Evolutionary conservation across 495 filamentous ascomycete species (phyloP).

Genomic region (Penicillium soppii): DNA sequence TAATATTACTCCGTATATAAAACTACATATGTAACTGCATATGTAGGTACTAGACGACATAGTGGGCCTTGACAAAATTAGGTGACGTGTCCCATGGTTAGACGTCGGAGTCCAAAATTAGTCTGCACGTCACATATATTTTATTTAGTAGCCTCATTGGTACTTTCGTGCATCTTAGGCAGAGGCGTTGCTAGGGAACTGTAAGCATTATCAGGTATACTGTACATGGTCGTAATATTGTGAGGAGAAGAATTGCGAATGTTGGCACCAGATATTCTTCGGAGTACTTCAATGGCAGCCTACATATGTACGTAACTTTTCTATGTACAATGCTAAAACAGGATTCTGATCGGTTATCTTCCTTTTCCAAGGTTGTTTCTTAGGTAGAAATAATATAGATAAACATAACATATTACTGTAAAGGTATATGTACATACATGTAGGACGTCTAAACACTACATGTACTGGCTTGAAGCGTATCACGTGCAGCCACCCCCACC

Average conservation of each 20-base stretch:
- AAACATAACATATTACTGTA: too few relatives aligned
- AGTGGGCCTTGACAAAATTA: conserved; percentile 11
- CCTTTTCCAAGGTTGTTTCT: too few relatives aligned
- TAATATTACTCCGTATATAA: too few relatives aligned
- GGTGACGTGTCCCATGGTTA: conserved; percentile 23
- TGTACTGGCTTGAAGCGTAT: too few relatives aligned
- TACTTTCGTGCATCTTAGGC: background rate
- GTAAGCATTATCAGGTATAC: too few relatives aligned
- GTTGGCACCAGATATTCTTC: background rate
- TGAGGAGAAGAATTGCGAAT: too few relatives aligned
- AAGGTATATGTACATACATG: too few relatives aligned
- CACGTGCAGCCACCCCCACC: conserved; percentile 34
- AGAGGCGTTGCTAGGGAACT: background rate
- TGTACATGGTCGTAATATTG: too few relatives aligned
- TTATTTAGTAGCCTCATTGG: background rate
- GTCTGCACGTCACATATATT: conserved; percentile 1
- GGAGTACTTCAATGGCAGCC: background rate
- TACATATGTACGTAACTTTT: background rate
- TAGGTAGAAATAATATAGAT: too few relatives aligned
- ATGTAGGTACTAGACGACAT: background rate
- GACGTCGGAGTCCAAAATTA: conserved; percentile 6
- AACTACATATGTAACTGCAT: background rate
- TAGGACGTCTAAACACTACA: too few relatives aligned
- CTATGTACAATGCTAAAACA: too few relatives aligned
- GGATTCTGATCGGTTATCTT: too few relatives aligned